Evolutionary conservation across 495 filamentous ascomycete genomes (phyloP).

Genomic region (Penicillium dipodomyicola): DNA sequence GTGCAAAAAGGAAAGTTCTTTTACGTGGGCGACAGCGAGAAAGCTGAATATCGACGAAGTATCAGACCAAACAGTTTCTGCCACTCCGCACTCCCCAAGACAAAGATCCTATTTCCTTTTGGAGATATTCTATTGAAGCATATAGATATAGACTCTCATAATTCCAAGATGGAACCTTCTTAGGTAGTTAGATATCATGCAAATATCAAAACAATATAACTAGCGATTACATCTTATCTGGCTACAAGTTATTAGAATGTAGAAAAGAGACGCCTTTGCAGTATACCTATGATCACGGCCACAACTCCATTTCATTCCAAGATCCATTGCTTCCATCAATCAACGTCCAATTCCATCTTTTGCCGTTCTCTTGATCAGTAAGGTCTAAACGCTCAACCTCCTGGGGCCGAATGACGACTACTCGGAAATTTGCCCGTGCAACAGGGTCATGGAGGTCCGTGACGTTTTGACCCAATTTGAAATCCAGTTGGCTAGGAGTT

Average conservation of each 20-base stretch:
- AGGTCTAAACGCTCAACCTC: slow-evolving; percentile 78
- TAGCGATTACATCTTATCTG: not conserved
- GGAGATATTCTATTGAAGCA: not conserved
- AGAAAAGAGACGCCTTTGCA: not conserved
- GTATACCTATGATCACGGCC: slow-evolving; percentile 58
- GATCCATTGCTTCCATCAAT: slow-evolving; percentile 35
- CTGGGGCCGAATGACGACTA: slow-evolving; percentile 77
- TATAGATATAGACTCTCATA: not conserved
- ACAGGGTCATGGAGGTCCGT: slow-evolving; percentile 62
- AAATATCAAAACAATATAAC: not conserved
- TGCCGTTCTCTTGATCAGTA: slow-evolving; percentile 58
- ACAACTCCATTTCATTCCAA: slow-evolving; percentile 79
- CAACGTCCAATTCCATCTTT: slow-evolving; percentile 66
- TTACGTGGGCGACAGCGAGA: not conserved
- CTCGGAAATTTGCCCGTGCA: slow-evolving; percentile 77
- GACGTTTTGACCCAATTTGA: slow-evolving; percentile 65
- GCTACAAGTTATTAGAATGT: not conserved
- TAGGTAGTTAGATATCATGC: not conserved
- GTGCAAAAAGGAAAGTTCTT: not conserved
- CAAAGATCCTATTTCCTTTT: not conserved
- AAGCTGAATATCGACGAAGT: not conserved
- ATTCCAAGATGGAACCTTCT: not conserved
- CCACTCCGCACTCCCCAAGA: not conserved
- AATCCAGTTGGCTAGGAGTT: slow-evolving; percentile 43
- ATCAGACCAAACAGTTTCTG: not conserved